These are phyloP conservation scores for Aspergillus quadricinctus DNA, from an alignment of 2,329 filamentous ascomycete genomes.

Conservation along the genomic window DNA sequence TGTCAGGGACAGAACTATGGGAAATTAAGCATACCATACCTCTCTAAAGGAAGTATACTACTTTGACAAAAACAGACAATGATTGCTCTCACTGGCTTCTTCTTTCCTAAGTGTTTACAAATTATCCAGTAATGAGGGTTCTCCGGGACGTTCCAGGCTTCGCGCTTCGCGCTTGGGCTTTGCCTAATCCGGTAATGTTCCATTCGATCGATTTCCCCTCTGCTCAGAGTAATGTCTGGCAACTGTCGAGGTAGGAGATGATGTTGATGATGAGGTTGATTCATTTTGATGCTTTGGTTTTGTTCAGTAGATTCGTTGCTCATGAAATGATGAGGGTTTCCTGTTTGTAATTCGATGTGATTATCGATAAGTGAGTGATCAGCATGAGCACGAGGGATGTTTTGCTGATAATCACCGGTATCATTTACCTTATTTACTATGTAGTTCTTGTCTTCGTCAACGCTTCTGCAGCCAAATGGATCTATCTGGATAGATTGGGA, in stretches of 20 bases:
- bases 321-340: neutral
- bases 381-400: neutral
- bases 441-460: neutral
- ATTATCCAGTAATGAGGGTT: neutral
- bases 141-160: neutral
- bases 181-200: constrained; percentile 4
- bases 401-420: neutral
- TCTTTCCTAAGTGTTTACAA: neutral
- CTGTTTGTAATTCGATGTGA: neutral
- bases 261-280: neutral
- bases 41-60: neutral
- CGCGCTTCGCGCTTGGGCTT: constrained; percentile 2
- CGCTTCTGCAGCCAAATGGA: neutral
- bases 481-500: neutral
- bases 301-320: neutral
- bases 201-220: neutral
- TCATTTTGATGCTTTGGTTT: neutral
- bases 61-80: neutral
- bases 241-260: too few relatives aligned
- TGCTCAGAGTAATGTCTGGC: neutral
- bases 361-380: neutral
- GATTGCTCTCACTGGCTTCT: neutral
- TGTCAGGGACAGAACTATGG: neutral
- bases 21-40: neutral
- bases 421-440: neutral